phyloP scores from a whole-genome alignment of 352 stramenopile species.

The Aphanomyces euteiches region DNA sequence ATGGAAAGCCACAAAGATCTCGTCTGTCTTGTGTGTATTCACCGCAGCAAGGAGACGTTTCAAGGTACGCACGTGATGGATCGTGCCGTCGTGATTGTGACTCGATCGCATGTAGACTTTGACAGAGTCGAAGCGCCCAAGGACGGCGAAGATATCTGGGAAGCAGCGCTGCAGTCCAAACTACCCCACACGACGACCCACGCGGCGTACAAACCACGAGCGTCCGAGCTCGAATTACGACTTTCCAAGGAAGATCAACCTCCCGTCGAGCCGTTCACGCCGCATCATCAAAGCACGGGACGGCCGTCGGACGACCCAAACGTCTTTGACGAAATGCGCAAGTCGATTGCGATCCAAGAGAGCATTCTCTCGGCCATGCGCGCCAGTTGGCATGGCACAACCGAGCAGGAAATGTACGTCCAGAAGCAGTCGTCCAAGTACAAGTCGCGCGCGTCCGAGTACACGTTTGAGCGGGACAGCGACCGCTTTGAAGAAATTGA shows the following conservation, averaged over 20 bases:
- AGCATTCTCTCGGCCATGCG: slow-evolving; percentile 28
- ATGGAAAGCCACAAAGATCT: slow-evolving; percentile 14
- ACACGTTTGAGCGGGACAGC: slow-evolving; percentile 20
- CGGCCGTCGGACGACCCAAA: neutral
- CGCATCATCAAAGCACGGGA: neutral
- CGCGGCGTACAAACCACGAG: neutral
- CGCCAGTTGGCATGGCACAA: slow-evolving; percentile 23
- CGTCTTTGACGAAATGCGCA: slow-evolving; percentile 31
- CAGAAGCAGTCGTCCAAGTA: slow-evolving; percentile 11
- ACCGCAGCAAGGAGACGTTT: slow-evolving; percentile 22
- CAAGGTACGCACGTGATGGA: neutral
- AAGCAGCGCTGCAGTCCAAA: slow-evolving; percentile 11
- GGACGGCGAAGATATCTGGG: slow-evolving; percentile 12
- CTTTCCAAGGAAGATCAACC: slow-evolving; percentile 25
- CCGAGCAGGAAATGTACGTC: slow-evolving; percentile 17
- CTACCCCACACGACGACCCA: neutral
- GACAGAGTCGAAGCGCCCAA: slow-evolving; percentile 3
- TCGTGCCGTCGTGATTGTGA: neutral
- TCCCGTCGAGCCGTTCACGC: slow-evolving; percentile 1
- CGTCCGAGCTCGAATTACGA: slow-evolving; percentile 2
- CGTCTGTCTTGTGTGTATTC: slow-evolving; percentile 22
- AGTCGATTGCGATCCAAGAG: slow-evolving; percentile 31
- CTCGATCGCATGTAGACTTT: neutral
- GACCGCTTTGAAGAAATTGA: slow-evolving; percentile 27
- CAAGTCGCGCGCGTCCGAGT: neutral